Evolutionary conservation across 2,329 filamentous ascomycete species (phyloP).

Genomic region (Pseudonectria buxi): DNA sequence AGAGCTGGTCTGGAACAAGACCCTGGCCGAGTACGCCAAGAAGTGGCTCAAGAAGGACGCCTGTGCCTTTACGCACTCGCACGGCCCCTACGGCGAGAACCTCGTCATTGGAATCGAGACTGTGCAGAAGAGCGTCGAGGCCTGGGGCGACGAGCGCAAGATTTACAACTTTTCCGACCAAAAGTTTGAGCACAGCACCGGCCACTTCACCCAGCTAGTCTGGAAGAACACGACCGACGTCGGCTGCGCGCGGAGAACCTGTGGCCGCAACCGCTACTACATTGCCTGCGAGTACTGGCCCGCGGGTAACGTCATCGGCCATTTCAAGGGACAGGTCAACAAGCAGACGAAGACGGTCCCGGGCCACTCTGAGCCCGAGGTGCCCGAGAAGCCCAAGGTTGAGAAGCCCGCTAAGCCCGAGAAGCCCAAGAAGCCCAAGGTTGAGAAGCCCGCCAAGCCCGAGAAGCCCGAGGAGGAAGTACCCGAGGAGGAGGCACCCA

Average conservation of each 20-base stretch:
- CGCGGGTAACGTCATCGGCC: slow-evolving; percentile 53
- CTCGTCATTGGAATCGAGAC: slow-evolving; percentile 61
- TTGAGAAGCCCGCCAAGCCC: no score
- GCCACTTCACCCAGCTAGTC: slow-evolving; percentile 68
- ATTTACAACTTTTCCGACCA: slow-evolving; percentile 53
- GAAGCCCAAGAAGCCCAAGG: no score
- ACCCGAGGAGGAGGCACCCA: no score
- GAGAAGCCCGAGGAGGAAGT: no score
- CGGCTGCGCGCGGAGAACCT: slow-evolving; percentile 45
- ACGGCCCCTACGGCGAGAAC: slow-evolving; percentile 67
- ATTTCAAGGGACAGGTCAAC: slow-evolving; percentile 35
- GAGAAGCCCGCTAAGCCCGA: no score
- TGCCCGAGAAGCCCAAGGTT: no score
- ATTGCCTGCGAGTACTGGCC: slow-evolving; percentile 67
- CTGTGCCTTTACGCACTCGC: slow-evolving; percentile 49
- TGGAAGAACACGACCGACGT: slow-evolving; percentile 58
- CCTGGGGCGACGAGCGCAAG: slow-evolving; percentile 52
- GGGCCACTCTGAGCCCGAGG: no score
- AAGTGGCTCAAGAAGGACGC: slow-evolving; percentile 37
- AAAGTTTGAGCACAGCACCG: slow-evolving; percentile 53
- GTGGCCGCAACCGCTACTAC: slow-evolving; percentile 50
- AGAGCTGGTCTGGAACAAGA: slow-evolving; percentile 57
- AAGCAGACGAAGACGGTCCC: slow-evolving; percentile 1
- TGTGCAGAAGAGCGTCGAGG: slow-evolving; percentile 51
- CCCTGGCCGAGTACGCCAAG: slow-evolving; percentile 48